Conservation (phyloP, 306 rosid genomes). For the Prunus fruticosa region DNA sequence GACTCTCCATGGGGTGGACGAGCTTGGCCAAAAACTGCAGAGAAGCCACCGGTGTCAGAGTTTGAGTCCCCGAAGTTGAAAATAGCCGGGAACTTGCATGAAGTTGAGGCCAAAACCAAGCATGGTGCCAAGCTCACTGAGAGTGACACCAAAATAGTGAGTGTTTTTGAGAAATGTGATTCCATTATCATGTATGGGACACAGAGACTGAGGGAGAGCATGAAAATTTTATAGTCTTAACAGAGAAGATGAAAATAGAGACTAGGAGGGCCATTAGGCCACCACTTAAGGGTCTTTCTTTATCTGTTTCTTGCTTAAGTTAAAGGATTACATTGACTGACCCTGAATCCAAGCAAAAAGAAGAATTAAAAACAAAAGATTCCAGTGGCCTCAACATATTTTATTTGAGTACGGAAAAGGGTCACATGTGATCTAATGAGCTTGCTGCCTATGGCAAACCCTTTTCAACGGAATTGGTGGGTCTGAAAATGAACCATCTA, state of each 20-base stretch:
- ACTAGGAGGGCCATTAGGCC: background rate
- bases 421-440: background rate
- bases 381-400: background rate
- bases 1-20: slow-evolving; percentile 62
- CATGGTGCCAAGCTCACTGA: background rate
- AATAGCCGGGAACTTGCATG: slow-evolving; percentile 72
- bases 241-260: background rate
- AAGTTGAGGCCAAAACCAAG: slow-evolving; percentile 3
- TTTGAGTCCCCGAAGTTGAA: slow-evolving; percentile 90
- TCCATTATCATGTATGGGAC: slow-evolving; percentile 10
- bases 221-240: background rate
- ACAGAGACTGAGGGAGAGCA: background rate
- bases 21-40: slow-evolving; percentile 85
- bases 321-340: too few species aligned
- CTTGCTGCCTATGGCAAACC: slow-evolving; percentile 30
- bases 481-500: slow-evolving; percentile 41
- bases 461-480: slow-evolving; percentile 47
- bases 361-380: background rate
- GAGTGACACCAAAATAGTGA: slow-evolving; percentile 21
- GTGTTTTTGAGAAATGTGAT: slow-evolving; percentile 9
- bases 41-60: slow-evolving; percentile 91
- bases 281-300: background rate
- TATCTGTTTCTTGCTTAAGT: too few species aligned
- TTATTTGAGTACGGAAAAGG: background rate
- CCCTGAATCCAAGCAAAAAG: too few species aligned